Percentiles rank a stretch among this genome's conserved stretches.
These are phyloP conservation scores for Brassica hybrid DNA, from an alignment of 441 rosid genomes.

Conservation along the genomic window DNA sequence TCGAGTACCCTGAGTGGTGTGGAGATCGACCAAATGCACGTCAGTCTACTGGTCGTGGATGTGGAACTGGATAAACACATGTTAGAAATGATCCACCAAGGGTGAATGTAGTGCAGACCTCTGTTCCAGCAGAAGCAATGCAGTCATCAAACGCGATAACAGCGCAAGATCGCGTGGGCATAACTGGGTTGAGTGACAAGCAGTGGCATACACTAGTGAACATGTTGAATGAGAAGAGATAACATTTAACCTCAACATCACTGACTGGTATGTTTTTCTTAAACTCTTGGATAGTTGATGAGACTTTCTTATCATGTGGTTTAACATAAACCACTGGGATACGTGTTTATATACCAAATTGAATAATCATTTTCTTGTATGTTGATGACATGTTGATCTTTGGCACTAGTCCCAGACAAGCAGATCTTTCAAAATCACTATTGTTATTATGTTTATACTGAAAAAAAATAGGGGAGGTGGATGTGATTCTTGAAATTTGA, in stretches of 20 bases:
- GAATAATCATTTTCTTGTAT: too few species aligned
- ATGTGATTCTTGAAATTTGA: neutral
- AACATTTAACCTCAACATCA: too few species aligned
- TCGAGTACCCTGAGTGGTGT: neutral
- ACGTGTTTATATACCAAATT: too few species aligned
- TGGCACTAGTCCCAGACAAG: too few species aligned
- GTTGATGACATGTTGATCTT: too few species aligned
- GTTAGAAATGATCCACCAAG: neutral
- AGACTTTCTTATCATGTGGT: too few species aligned
- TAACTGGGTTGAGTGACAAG: neutral
- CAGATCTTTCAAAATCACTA: too few species aligned
- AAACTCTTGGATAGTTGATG: too few species aligned
- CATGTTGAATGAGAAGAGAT: neutral
- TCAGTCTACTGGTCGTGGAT: neutral
- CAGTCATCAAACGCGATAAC: neutral
- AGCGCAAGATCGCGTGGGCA: neutral
- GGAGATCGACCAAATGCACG: neutral
- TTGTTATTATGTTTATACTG: neutral
- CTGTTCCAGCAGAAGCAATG: neutral
- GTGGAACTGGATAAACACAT: neutral
- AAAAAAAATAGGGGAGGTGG: neutral
- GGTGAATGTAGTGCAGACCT: neutral
- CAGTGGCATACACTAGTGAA: neutral
- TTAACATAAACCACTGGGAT: too few species aligned
- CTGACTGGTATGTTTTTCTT: too few species aligned